These are phyloP conservation scores for Polygonum aviculare DNA, from an alignment of 148 eudicot genomes.

Conservation along the genomic window DNA sequence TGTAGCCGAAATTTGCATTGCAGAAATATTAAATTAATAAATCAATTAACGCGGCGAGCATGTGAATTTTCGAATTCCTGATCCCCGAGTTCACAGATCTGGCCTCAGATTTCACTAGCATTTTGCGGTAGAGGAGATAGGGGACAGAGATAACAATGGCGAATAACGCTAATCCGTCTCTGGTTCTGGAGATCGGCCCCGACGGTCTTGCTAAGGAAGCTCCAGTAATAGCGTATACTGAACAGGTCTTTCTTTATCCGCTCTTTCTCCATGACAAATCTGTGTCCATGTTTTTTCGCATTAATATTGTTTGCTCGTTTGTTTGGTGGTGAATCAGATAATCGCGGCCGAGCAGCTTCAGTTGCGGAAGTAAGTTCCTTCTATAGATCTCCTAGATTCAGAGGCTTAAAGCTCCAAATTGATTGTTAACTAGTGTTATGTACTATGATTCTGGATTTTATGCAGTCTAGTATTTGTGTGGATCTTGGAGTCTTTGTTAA, in stretches of 20 bases:
- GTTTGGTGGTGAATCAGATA: slow-evolving; percentile 27
- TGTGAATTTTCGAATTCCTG: background rate
- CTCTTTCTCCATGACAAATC: background rate
- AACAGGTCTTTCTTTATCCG: slow-evolving; percentile 36
- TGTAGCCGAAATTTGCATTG: background rate
- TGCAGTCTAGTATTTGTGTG: background rate
- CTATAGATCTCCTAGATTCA: background rate
- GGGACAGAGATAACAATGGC: slow-evolving; percentile 22
- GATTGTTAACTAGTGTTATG: background rate
- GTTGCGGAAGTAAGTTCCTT: slow-evolving; percentile 46
- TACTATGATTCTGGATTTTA: background rate
- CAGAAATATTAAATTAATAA: background rate
- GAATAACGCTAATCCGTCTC: slow-evolving; percentile 23
- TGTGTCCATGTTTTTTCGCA: background rate
- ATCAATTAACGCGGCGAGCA: background rate
- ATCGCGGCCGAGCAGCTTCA: slow-evolving; percentile 70
- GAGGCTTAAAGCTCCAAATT: background rate
- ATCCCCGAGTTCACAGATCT: slow-evolving; percentile 1
- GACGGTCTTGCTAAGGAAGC: slow-evolving; percentile 74
- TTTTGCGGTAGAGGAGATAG: background rate
- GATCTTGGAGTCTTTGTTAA: background rate
- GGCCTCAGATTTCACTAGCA: background rate
- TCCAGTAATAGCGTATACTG: slow-evolving; percentile 86
- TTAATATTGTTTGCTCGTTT: slow-evolving; percentile 2
- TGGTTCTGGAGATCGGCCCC: slow-evolving; percentile 66